Evolutionary conservation across 2,329 filamentous ascomycete species (phyloP), one percentile per base, ranked within the genome.

Genomic region (Nigrospora osmanthi): DNA sequence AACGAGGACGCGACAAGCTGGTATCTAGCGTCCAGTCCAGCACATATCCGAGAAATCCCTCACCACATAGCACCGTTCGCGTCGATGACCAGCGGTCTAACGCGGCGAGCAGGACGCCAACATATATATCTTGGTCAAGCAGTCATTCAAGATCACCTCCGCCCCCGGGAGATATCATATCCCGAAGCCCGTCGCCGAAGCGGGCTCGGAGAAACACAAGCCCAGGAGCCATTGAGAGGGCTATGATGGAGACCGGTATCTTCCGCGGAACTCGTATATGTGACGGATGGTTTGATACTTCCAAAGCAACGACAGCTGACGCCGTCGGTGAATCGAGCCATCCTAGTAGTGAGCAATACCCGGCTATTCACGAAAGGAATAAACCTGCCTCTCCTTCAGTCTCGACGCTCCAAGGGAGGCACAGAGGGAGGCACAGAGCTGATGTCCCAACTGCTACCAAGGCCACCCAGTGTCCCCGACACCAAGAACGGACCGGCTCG

Each of bases 111-210:
- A 38, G 34, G 11, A 17, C 42, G 30, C 51, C 50, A 11, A 53
- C 48, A 12, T 51, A 49, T 38, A 42, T 47, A 28, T 54, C 49
- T n/a, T 54, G 54, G 55, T 55, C 56, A 32, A 53, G 42, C 15
- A 56, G 52, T 30, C 23, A 32, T 23, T 13, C 36, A 13, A 14
- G 37, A 35, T 41, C 44, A 23, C 34, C 37, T n/a, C 17, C 35
- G 6, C 15, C 11, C 3, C 12, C n/a, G 15, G 15, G 19, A 13
- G 34, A 28, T 12, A 16, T 17, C 11, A 13, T 6, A 14, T 43
- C 40, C 11, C 38, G 15, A 30, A n/a, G 2, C 17, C 43, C 44
- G 11, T 38, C 42, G 6, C 17, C 35, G 9, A 12, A 11, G 11
- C 11, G 23, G 1, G 10, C 12, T 14, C 33, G 23, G 23, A 31